Evolutionary conservation across 768 basidiomycete genomes (phyloP).

Genomic region (Leccinum variicolor): DNA sequence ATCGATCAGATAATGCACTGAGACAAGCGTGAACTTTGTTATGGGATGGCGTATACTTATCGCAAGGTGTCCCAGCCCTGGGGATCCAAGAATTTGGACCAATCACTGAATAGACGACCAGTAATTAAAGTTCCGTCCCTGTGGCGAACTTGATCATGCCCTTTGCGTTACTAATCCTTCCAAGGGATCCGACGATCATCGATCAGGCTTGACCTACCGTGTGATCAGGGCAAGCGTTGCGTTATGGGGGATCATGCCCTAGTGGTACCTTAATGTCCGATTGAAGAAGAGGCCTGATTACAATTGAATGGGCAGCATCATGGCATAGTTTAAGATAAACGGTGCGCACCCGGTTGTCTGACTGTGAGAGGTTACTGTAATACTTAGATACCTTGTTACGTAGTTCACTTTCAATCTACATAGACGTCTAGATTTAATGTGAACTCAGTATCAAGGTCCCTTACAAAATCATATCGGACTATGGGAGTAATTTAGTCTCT

Average conservation of each 20-base stretch:
- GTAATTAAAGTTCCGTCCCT: not conserved
- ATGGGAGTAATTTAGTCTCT: not conserved
- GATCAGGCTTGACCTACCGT: not conserved
- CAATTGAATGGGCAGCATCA: too few relatives aligned
- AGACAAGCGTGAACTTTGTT: not conserved
- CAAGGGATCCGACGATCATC: not conserved
- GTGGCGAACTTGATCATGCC: not conserved
- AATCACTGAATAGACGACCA: not conserved
- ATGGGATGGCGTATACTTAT: not conserved
- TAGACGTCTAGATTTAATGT: too few relatives aligned
- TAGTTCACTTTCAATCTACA: too few relatives aligned
- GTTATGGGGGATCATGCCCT: not conserved
- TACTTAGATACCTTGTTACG: too few relatives aligned
- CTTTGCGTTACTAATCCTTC: not conserved
- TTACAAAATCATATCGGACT: constrained; percentile 7
- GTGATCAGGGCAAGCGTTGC: not conserved
- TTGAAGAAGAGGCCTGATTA: too few relatives aligned
- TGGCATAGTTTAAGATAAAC: too few relatives aligned
- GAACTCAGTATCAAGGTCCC: too few relatives aligned
- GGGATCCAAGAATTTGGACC: not conserved
- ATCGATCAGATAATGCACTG: not conserved
- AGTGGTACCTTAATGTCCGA: not conserved
- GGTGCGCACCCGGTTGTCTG: too few relatives aligned
- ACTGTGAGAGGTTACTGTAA: too few relatives aligned
- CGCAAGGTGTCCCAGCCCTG: not conserved